Conservation (phyloP, 2,329 filamentous ascomycete species). For the Pseudonectria foliicola region DNA sequence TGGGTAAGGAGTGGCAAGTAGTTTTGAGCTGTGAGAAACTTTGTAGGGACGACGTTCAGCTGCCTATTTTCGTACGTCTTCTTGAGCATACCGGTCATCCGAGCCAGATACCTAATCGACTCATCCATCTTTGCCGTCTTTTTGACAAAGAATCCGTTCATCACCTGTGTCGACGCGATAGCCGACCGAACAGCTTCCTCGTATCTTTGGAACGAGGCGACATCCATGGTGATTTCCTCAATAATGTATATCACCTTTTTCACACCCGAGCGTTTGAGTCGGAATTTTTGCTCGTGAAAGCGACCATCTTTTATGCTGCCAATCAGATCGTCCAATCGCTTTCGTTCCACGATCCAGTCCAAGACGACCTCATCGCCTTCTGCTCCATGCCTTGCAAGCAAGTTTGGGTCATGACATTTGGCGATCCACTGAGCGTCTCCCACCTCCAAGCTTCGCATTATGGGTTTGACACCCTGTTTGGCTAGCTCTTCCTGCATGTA, state of each 20-base stretch:
- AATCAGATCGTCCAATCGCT: conserved; percentile 73
- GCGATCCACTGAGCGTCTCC: conserved; percentile 78
- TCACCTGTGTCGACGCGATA: conserved; percentile 69
- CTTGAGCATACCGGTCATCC: conserved; percentile 63
- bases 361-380: conserved; percentile 66
- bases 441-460: conserved; percentile 62
- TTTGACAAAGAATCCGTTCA: conserved; percentile 74
- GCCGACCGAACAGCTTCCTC: conserved; percentile 64
- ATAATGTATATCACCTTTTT: conserved; percentile 72
- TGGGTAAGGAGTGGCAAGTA: conserved; percentile 58
- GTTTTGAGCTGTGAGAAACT: conserved; percentile 54
- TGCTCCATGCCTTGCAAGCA: conserved; percentile 48
- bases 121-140: conserved; percentile 69
- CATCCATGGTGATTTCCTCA: conserved; percentile 61
- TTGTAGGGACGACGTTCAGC: conserved; percentile 59
- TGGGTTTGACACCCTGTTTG: conserved; percentile 57
- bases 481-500: conserved; percentile 68
- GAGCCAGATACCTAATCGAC: conserved; percentile 66
- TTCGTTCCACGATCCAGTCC: conserved; percentile 76
- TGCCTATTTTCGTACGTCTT: conserved; percentile 53
- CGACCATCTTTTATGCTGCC: conserved; percentile 74
- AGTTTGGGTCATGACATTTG: conserved; percentile 54
- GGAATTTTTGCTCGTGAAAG: conserved; percentile 80
- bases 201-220: conserved; percentile 46
- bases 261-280: conserved; percentile 64